Evolutionary conservation across 768 basidiomycete species (phyloP).

Genomic region (Strobilomyces dryophilus): DNA sequence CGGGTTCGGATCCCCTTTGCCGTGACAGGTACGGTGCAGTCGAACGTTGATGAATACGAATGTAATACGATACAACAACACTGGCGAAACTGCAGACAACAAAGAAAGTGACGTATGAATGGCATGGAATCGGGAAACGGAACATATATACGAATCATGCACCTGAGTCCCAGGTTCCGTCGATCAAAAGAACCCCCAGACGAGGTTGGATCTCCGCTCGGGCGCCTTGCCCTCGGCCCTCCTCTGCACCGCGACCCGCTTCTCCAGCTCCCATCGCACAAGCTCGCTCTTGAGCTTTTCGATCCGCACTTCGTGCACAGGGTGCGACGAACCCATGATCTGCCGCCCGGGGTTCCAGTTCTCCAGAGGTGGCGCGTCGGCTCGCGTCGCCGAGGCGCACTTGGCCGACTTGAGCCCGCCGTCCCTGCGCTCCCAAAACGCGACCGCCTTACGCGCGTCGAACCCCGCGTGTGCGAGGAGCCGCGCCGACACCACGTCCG

Average conservation of each 20-base stretch:
- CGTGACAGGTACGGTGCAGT: no score
- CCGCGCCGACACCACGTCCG: constrained; percentile 83
- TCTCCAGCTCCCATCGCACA: constrained; percentile 40
- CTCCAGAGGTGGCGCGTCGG: constrained; percentile 6
- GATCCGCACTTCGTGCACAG: constrained; percentile 40
- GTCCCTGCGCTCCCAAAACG: constrained; percentile 73
- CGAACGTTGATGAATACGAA: no score
- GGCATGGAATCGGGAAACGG: neutral
- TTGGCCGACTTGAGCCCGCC: constrained; percentile 20
- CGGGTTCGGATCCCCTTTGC: no score
- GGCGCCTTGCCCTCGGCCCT: constrained; percentile 17
- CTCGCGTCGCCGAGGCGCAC: constrained; percentile 16
- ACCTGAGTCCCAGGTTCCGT: neutral
- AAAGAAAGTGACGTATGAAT: neutral
- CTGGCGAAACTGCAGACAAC: constrained; percentile 4
- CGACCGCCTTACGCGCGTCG: constrained; percentile 76
- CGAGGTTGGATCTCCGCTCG: constrained; percentile 11
- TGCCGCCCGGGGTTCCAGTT: constrained; percentile 22
- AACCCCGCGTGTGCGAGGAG: constrained; percentile 92
- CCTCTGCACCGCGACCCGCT: constrained; percentile 23
- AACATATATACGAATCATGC: neutral
- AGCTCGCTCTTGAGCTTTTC: constrained; percentile 41
- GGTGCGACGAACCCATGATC: constrained; percentile 42
- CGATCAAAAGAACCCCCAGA: constrained; percentile 13
- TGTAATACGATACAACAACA: constrained; percentile 2